Evolutionary conservation across 2,329 filamentous ascomycete species (phyloP).

Genomic region (Colletotrichum sp.): DNA sequence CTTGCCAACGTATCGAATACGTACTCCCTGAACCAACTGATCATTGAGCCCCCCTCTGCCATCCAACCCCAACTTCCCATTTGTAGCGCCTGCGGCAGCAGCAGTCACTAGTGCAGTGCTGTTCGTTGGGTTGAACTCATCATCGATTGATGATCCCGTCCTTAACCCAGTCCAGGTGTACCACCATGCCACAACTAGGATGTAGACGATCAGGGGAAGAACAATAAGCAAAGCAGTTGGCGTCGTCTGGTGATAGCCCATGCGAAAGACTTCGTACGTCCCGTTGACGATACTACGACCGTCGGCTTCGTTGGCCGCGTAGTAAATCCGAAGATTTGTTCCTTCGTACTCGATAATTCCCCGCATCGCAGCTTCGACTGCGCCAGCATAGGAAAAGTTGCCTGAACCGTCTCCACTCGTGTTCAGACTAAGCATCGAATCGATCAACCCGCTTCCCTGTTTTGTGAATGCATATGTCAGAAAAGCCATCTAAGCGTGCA

Average conservation of each 20-base stretch:
- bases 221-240: background rate
- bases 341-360: background rate
- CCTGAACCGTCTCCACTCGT: background rate
- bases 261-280: background rate
- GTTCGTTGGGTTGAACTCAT: background rate
- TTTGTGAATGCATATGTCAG: background rate
- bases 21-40: background rate
- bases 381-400: background rate
- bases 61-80: background rate
- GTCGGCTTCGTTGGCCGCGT: background rate
- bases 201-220: background rate
- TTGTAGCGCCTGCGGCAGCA: background rate
- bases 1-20: background rate
- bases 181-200: background rate
- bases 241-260: background rate
- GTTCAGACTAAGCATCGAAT: background rate
- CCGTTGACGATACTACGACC: background rate
- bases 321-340: background rate
- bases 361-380: background rate
- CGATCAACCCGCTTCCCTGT: background rate
- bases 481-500: background rate
- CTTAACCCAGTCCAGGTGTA: background rate
- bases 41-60: background rate
- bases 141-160: background rate
- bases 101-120: background rate